Evolutionary conservation across 192 early-diverging fungal species (phyloP).

Genomic region (Glomus cerebriforme): DNA sequence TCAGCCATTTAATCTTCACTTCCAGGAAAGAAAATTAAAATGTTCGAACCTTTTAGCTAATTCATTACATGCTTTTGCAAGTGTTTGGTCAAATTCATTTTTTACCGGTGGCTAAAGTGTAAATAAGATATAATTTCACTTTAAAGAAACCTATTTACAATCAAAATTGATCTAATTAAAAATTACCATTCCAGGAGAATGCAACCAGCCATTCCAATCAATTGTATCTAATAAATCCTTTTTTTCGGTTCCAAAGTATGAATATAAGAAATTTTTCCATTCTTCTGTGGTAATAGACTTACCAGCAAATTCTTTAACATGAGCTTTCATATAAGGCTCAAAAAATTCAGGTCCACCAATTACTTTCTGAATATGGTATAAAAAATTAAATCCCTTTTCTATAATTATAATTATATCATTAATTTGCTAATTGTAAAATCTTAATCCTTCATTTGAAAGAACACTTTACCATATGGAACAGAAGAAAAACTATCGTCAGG

Average conservation of each 20-base stretch:
- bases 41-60: constrained; percentile 62
- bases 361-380: constrained; percentile 85
- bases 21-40: neutral
- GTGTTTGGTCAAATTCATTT: constrained; percentile 75
- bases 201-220: constrained; percentile 92
- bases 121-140: too few species aligned
- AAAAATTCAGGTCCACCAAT: constrained; percentile 86
- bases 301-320: constrained; percentile 83
- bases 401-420: neutral
- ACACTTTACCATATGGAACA: constrained; percentile 75
- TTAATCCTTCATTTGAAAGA: neutral
- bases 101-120: constrained; percentile 1
- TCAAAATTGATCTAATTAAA: neutral
- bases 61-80: constrained; percentile 77
- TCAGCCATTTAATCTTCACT: too few species aligned
- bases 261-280: constrained; percentile 82
- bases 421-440: neutral
- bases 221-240: constrained; percentile 72
- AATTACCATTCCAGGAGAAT: constrained; percentile 81
- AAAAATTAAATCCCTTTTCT: constrained; percentile 95
- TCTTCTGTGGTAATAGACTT: constrained; percentile 87
- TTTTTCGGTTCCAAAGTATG: constrained; percentile 59
- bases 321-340: constrained; percentile 80
- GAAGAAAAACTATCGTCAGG: constrained; percentile 80
- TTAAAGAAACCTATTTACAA: too few species aligned